Conservation (phyloP, 768 basidiomycete species). For the Termitomyces sp. region DNA sequence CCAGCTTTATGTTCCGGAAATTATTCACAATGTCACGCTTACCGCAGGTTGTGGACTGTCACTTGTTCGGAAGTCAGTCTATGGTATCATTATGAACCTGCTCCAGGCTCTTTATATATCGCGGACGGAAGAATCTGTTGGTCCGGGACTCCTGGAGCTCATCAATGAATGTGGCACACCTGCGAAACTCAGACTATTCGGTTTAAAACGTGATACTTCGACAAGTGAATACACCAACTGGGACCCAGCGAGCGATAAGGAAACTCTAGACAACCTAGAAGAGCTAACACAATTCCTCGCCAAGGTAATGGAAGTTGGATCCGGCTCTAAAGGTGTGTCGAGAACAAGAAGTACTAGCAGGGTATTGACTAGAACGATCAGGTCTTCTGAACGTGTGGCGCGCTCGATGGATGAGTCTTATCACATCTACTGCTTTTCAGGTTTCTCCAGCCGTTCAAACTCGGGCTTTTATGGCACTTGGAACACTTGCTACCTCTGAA, state of each 20-base stretch:
- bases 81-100: conserved; percentile 77
- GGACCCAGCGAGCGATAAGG: conserved; percentile 50
- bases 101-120: conserved; percentile 69
- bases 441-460: conserved; percentile 84
- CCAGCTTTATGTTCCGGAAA: conserved; percentile 80
- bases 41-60: conserved; percentile 70
- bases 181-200: conserved; percentile 64
- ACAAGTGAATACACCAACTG: conserved; percentile 64
- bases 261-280: conserved; percentile 62
- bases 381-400: conserved; percentile 85
- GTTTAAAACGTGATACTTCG: conserved; percentile 54
- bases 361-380: conserved; percentile 19
- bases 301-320: conserved; percentile 55
- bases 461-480: conserved; percentile 79
- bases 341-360: neutral
- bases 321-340: conserved; percentile 62
- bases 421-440: conserved; percentile 87
- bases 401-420: conserved; percentile 89
- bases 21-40: conserved; percentile 75
- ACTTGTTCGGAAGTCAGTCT: conserved; percentile 72
- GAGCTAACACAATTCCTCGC: conserved; percentile 57
- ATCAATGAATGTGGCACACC: conserved; percentile 56
- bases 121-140: conserved; percentile 53
- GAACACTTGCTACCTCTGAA: conserved; percentile 74
- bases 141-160: conserved; percentile 54